Base-by-base conservation (phyloP, 441 rosid species). In the Jatropha podagrica region DNA sequence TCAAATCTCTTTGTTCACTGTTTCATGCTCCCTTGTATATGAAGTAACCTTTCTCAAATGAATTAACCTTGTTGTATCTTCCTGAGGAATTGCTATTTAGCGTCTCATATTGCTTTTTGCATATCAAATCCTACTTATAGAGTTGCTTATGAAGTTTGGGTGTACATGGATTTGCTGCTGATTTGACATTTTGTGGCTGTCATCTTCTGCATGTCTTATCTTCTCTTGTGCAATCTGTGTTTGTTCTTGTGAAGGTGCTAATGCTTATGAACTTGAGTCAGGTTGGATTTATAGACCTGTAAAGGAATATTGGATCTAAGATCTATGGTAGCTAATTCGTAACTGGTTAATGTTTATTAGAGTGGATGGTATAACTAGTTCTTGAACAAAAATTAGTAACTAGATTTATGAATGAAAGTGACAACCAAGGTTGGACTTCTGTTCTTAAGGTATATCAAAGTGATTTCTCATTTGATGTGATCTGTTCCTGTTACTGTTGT, bases 11-110 rank as follows among this genome's bases (percentile, higher is more conserved):
- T 1, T 71, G 14, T 56, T 8, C 41, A 58, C 23, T 17, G 38
- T 59, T n/a, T 15, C 20, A 46, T 40, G 41, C 52, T 71, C 49
- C 10, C 74, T 41, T 56, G 74, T 46, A 70, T 41, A 40, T 55
- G 60, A 55, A 55, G 60, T 17, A 0, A 18, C 60, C 60, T 55
- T 55, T 55, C 23, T 55, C 23, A 55, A 17, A n/a, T n/a, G 60
- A 55, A 55, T 18, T 55, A 55, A 55, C 10, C 17, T 55, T 55
- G 7, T n/a, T 55, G 26, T 20, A 5, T 18, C 23, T n/a, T 5
- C 26, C 60, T n/a, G 20, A 55, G 60, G 60, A 55, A 17, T 11
- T 55, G 23, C 5, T 15, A 55, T n/a, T 18, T 55, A 55, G 23
- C 20, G 2, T 32, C 32, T 32, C 32, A 32, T 32, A 32, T 32